Percentiles rank a stretch among this genome's conserved stretches.
These are phyloP conservation scores for Trifolium pratense DNA, from an alignment of 306 rosid species.

Conservation along the genomic window DNA sequence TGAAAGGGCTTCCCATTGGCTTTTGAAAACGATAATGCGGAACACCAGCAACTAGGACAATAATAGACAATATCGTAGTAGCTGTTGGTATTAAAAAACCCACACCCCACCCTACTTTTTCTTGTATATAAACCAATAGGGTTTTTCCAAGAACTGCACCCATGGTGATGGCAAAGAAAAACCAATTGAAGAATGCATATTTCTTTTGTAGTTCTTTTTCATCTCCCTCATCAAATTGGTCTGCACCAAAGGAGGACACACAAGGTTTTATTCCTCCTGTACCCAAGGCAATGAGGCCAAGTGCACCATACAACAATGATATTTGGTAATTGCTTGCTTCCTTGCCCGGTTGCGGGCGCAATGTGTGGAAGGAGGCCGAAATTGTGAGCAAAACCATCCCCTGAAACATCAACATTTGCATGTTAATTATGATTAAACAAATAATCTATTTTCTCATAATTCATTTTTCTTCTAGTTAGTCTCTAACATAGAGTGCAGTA, in stretches of 20 bases:
- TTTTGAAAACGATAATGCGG: conserved; percentile 50
- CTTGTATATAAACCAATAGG: conserved; percentile 53
- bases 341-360: conserved; percentile 53
- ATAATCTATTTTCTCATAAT: too few relatives aligned
- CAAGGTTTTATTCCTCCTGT: conserved; percentile 73
- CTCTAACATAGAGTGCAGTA: neutral
- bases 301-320: conserved; percentile 50
- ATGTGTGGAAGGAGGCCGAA: conserved; percentile 49
- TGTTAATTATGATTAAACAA: too few relatives aligned
- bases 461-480: too few relatives aligned
- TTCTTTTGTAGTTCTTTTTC: conserved; percentile 49
- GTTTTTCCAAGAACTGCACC: conserved; percentile 63
- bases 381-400: conserved; percentile 62
- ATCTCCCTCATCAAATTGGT: conserved; percentile 67
- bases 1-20: conserved; percentile 72
- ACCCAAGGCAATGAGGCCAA: conserved; percentile 60
- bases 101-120: conserved; percentile 51
- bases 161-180: conserved; percentile 64
- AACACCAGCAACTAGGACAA: conserved; percentile 44
- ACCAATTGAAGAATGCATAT: conserved; percentile 65
- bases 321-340: conserved; percentile 50
- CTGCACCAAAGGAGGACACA: conserved; percentile 71
- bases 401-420: conserved; percentile 24
- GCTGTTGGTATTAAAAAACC: conserved; percentile 57
- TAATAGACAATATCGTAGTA: conserved; percentile 42